phyloP scores from a whole-genome alignment of 73 alveolate genomes.

The Paramecium caudatum region DNA sequence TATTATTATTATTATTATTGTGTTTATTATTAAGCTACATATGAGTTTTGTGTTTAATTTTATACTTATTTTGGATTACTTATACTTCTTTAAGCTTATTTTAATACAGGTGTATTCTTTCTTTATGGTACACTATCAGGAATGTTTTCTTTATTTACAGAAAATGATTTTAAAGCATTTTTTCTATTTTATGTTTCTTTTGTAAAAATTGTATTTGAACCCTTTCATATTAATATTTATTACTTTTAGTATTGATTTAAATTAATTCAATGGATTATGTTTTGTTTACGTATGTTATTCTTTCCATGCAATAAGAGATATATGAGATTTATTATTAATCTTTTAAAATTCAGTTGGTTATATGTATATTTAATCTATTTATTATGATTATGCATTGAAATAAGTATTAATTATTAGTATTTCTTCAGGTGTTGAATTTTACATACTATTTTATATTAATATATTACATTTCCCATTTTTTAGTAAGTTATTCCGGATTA shows the following conservation, averaged over 20 bases:
- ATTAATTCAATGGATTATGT: background rate
- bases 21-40: too few species aligned
- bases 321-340: background rate
- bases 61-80: conserved; percentile 38
- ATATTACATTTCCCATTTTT: conserved; percentile 54
- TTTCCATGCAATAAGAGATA: background rate
- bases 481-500: conserved; percentile 52
- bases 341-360: background rate
- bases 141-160: conserved; percentile 57
- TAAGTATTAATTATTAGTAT: background rate
- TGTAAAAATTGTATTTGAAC: background rate
- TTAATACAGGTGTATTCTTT: conserved; percentile 12
- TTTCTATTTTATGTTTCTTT: conserved; percentile 25
- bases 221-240: background rate
- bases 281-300: background rate
- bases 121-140: conserved; percentile 60
- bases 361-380: background rate
- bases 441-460: background rate
- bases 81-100: conserved; percentile 10
- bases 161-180: conserved; percentile 30
- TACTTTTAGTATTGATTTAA: background rate
- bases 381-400: background rate
- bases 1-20: too few species aligned
- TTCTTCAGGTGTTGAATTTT: background rate
- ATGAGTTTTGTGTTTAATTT: too few species aligned